These are phyloP conservation scores for Trichocladium uniseriatum DNA, from an alignment of 495 filamentous ascomycete genomes.

Conservation along the genomic window DNA sequence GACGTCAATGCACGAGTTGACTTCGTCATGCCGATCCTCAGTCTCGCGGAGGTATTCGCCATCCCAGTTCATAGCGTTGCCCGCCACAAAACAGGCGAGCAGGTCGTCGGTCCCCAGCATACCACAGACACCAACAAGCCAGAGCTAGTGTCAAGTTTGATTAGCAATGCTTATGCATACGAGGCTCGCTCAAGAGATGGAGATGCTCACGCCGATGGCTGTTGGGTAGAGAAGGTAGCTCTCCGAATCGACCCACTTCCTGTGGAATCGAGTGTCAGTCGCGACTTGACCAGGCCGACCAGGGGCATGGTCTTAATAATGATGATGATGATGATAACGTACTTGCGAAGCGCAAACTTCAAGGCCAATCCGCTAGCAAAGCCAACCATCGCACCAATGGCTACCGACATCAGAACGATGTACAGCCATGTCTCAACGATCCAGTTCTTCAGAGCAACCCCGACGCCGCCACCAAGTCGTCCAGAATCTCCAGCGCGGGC, in stretches of 20 bases:
- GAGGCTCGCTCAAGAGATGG: too few species aligned
- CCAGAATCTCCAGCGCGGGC: conserved; percentile 45
- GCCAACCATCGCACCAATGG: conserved; percentile 62
- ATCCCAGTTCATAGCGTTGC: conserved; percentile 76
- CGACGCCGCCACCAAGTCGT: conserved; percentile 40
- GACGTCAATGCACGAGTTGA: conserved; percentile 77
- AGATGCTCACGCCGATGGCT: conserved; percentile 53
- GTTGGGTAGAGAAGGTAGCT: conserved; percentile 81
- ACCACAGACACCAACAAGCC: conserved; percentile 71
- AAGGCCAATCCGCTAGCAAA: conserved; percentile 57
- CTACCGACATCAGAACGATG: conserved; percentile 60
- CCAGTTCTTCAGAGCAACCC: conserved; percentile 66
- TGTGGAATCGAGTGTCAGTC: conserved; percentile 21
- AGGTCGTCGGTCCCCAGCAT: conserved; percentile 83
- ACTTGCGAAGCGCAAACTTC: conserved; percentile 22
- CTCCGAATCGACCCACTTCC: conserved; percentile 72
- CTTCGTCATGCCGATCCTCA: conserved; percentile 58
- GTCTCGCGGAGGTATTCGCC: conserved; percentile 82
- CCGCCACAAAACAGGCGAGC: conserved; percentile 85
- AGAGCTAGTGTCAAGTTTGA: too few species aligned
- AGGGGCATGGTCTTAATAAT: too few species aligned
- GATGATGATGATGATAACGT: too few species aligned
- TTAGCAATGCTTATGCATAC: too few species aligned
- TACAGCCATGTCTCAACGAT: conserved; percentile 76
- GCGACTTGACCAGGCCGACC: too few species aligned